Conservation (phyloP, 139 green algal species). For the Zygnema cylindricum region DNA sequence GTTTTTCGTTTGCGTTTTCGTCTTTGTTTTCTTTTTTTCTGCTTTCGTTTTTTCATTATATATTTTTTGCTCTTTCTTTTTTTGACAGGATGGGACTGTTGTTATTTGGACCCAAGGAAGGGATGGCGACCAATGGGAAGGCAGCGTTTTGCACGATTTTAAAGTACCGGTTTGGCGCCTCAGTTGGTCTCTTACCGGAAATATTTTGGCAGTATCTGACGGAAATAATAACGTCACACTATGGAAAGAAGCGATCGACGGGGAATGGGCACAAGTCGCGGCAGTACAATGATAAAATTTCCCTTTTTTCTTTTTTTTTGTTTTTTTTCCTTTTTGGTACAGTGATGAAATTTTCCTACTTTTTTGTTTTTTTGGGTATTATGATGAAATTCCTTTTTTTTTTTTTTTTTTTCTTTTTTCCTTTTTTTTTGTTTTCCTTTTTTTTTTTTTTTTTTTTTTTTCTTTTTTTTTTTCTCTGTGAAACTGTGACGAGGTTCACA, state of each 20-base stretch:
- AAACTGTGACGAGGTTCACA: too few species aligned
- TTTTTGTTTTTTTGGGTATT: too few species aligned
- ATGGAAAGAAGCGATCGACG: slow-evolving; percentile 94
- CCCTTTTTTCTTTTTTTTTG: too few species aligned
- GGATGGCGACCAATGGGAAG: slow-evolving; percentile 72
- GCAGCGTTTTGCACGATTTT: slow-evolving; percentile 81
- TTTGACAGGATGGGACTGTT: slow-evolving; percentile 43
- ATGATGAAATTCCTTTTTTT: too few species aligned
- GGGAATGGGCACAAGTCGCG: slow-evolving; percentile 87
- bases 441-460: too few species aligned
- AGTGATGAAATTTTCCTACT: too few species aligned
- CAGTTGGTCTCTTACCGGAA: slow-evolving; percentile 90
- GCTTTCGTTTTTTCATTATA: slow-evolving; percentile 29
- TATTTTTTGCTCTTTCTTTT: background rate
- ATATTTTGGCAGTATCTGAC: slow-evolving; percentile 87
- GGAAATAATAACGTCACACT: slow-evolving; percentile 82
- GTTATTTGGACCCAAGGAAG: slow-evolving; percentile 60
- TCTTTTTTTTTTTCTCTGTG: too few species aligned
- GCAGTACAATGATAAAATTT: slow-evolving; percentile 56
- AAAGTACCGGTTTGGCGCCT: slow-evolving; percentile 85
- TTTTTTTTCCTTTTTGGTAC: too few species aligned
- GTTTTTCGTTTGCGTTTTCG: background rate
- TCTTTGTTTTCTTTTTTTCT: slow-evolving; percentile 13
- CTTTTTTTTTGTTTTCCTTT: too few species aligned
- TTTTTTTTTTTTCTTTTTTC: too few species aligned